Evolutionary conservation across 2,329 filamentous ascomycete genomes (phyloP).

Genomic region (Neoscytalidium dimidiatum): DNA sequence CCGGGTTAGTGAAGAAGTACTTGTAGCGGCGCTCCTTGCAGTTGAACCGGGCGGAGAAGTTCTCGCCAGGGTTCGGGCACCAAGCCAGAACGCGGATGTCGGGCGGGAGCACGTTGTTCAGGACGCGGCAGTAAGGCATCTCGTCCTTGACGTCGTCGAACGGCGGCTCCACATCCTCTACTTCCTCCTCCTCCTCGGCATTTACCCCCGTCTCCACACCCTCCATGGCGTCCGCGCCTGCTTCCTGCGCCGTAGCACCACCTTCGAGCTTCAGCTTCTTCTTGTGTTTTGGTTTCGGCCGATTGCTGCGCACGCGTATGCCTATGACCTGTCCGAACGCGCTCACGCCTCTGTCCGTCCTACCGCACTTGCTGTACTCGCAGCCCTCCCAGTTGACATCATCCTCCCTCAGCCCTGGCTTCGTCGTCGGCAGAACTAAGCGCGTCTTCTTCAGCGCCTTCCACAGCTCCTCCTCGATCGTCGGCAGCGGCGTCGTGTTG

Average conservation of each 20-base stretch:
- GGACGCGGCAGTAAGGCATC: constrained; percentile 75
- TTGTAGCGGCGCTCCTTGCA: constrained; percentile 90
- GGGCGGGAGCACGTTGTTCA: constrained; percentile 84
- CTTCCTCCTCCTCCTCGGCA: background rate
- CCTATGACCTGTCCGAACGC: constrained; percentile 96
- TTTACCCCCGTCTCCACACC: constrained; percentile 3
- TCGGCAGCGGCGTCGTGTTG: constrained; percentile 68
- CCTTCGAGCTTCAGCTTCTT: constrained; percentile 20
- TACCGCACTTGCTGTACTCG: constrained; percentile 92
- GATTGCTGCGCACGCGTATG: constrained; percentile 77
- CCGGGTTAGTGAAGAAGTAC: constrained; percentile 97
- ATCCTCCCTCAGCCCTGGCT: constrained; percentile 22
- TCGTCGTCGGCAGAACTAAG: constrained; percentile 70
- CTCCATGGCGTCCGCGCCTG: constrained; percentile 20
- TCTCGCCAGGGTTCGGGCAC: constrained; percentile 78
- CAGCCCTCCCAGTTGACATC: constrained; percentile 75
- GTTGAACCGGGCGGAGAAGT: constrained; percentile 89
- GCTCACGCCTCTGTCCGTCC: constrained; percentile 91
- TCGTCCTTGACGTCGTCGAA: constrained; percentile 77
- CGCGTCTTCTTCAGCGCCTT: constrained; percentile 81
- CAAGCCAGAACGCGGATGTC: constrained; percentile 92
- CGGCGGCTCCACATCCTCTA: constrained; percentile 32
- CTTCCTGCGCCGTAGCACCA: background rate
- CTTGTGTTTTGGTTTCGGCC: constrained; percentile 53
- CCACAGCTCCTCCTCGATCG: constrained; percentile 93